These are phyloP conservation scores for Oehlia diaphana DNA, from an alignment of 192 early-diverging fungal genomes.

Conservation along the genomic window DNA sequence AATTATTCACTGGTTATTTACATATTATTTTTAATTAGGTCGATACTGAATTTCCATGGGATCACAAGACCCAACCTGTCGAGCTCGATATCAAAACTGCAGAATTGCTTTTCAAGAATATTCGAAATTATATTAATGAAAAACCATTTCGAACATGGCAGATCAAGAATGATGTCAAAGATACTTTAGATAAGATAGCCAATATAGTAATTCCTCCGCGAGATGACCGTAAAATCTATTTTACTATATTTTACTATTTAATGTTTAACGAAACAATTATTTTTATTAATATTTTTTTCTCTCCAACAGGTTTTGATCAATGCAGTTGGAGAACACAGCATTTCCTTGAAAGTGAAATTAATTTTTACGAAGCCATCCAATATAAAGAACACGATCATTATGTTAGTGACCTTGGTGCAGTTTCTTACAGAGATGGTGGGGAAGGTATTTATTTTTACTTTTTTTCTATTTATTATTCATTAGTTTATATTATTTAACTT, in stretches of 20 bases:
- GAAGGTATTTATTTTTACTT: neutral
- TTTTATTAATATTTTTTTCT: neutral
- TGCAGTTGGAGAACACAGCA: slow-evolving; percentile 16
- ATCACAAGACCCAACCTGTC: slow-evolving; percentile 50
- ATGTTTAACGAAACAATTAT: neutral
- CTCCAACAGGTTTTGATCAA: neutral
- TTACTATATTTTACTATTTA: neutral
- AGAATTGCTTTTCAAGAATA: slow-evolving; percentile 17
- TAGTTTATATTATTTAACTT: neutral
- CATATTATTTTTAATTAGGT: slow-evolving; percentile 29
- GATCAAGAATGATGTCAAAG: slow-evolving; percentile 21
- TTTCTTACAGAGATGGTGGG: neutral
- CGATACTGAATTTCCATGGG: slow-evolving; percentile 48
- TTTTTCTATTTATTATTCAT: neutral
- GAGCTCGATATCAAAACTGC: slow-evolving; percentile 58
- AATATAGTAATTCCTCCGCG: neutral
- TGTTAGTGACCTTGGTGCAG: neutral
- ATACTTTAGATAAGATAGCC: slow-evolving; percentile 16
- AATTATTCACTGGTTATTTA: neutral
- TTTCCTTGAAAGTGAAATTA: slow-evolving; percentile 10
- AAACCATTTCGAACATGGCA: slow-evolving; percentile 1
- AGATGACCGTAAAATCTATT: neutral
- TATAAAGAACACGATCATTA: slow-evolving; percentile 13
- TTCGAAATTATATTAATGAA: slow-evolving; percentile 15
- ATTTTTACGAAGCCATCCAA: slow-evolving; percentile 16